Base-by-base conservation (phyloP, 1,284 basidiomycete species). In the Taiwanofungus camphoratus region DNA sequence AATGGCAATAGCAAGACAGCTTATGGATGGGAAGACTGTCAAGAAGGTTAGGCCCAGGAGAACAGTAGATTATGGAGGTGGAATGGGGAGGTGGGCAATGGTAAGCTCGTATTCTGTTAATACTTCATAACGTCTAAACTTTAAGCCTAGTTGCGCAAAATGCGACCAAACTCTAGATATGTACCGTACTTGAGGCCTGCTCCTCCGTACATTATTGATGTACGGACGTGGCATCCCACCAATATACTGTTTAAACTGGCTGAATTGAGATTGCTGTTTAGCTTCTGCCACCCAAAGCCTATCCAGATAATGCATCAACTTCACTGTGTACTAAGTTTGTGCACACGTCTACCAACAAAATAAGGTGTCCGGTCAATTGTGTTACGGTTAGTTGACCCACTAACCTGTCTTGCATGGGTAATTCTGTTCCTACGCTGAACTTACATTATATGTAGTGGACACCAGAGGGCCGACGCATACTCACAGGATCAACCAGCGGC, bases 261-360 rank as follows among this genome's bases (percentile, higher is more conserved):
- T 51, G 45, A 61, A 57, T 52, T 54, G 50, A 49, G 39, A 44
- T 41, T 52, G 41, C 41, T 47, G 49, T 51, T 36, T 61, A 97
- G 94, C 76, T 98, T 20, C 73, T 98, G 22, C 94, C 94, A 1
- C 87, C 95, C 0, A 83, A 85, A 58, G 94, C 92, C 26, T 96
- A 97, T 61, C 79, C 82, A 13, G 79, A 81, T 45, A 95, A 97
- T 61, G 74, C 87, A 1, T 89, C 92, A 2, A 95, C 91, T 1
- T 96, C 92, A 0, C 71, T 97, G 41, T 92, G 92, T 58, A 94
- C 92, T 33, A 92, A 93, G 60, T 96, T 97, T 55, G 88, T 97
- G 9, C 96, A 99, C 63, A 98, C 94, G 0, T 95, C 92, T 5
- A 97, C 94, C 38, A 99, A 99, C 74, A 99, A 99, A 68, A 92